A percentile compares a stretch with the other conserved stretches of the same genome.
Evolutionary conservation across 768 basidiomycete species (phyloP).

Genomic region (Lentinula guzmanii): DNA sequence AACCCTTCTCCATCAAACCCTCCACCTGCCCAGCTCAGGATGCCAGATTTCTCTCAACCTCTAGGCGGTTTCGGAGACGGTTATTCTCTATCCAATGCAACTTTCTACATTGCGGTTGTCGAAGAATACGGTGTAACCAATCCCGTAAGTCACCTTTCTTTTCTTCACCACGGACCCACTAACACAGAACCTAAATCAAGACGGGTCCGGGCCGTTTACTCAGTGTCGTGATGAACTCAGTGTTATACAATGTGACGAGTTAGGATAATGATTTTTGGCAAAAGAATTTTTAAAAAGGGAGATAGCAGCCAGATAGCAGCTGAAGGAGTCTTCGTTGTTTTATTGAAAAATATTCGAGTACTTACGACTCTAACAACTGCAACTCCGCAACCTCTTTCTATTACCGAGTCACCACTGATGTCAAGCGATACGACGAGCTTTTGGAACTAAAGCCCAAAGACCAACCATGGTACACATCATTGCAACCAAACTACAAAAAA

Average conservation of each 20-base stretch:
- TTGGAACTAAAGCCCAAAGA: conserved; percentile 19
- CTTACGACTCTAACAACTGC: neutral
- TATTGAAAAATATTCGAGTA: neutral
- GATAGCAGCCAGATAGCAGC: too few species aligned
- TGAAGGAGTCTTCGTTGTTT: too few species aligned
- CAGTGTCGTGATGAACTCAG: neutral
- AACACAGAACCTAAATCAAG: neutral
- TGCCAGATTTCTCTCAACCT: conserved; percentile 28
- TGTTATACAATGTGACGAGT: neutral
- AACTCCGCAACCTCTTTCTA: too few species aligned
- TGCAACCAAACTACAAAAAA: conserved; percentile 12
- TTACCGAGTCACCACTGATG: neutral
- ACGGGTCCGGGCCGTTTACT: neutral
- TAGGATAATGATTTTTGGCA: neutral
- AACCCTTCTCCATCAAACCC: conserved; percentile 25
- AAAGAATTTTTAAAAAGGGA: too few species aligned
- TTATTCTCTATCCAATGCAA: conserved; percentile 16
- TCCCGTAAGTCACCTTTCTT: neutral
- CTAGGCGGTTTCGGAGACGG: conserved; percentile 27
- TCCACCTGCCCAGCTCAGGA: conserved; percentile 23
- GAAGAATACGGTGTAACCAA: conserved; percentile 25
- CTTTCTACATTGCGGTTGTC: conserved; percentile 24
- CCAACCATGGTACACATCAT: conserved; percentile 19
- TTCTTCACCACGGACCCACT: neutral
- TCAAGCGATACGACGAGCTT: neutral